Base-by-base conservation (phyloP, 306 rosid genomes). In the Acacia crassicarpa region DNA sequence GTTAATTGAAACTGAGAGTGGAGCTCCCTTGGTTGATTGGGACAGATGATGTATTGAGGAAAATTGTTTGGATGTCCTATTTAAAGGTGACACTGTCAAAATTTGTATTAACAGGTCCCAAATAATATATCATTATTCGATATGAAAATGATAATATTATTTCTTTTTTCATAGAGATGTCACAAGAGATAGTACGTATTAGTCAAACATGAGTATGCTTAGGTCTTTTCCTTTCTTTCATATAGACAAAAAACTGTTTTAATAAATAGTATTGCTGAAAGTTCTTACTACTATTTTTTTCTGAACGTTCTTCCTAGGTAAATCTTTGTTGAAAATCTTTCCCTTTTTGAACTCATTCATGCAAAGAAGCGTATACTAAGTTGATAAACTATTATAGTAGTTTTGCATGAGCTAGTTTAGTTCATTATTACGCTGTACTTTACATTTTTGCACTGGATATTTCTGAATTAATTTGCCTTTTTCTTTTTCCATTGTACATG, bases 371-470 rank as follows among this genome's bases (percentile, higher is more conserved):
- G 77, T 45, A 65, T 44, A 53, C 72, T 43, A 83, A 6, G 25
- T 69, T 30, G 23, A 5, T 61, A 19, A 56, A 20, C 38, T 17
- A 66, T 15, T 72, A 66, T 43, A 65, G 27, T 77, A 22, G 48
- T 54, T 77, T 32, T 51, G 62, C 3, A 76, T 80, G 27, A 81
- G 46, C 15, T 53, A 77, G 32, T 67, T 63, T 56, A 33, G 43
- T 77, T 70, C 80, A 51, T 33, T 76, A 72, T 30, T 71, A 49
- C 61, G 70, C 6, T n/a, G 71, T 80, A 14, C n/a, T 68, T 61
- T 38, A 48, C 43, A 23, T 19, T 20, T 44, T 43, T 85, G 74
- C 54, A 67, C 49, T 56, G n/a, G 27, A 71, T 76, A 43, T 65
- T 59, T 79, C 38, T 79, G 81, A 79, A 61, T 75, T 69, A 23